A percentile compares a stretch with the other conserved stretches of the same genome.
These are phyloP conservation scores for Rhizoctonia solani DNA, from an alignment of 1,284 basidiomycete genomes.

Conservation along the genomic window DNA sequence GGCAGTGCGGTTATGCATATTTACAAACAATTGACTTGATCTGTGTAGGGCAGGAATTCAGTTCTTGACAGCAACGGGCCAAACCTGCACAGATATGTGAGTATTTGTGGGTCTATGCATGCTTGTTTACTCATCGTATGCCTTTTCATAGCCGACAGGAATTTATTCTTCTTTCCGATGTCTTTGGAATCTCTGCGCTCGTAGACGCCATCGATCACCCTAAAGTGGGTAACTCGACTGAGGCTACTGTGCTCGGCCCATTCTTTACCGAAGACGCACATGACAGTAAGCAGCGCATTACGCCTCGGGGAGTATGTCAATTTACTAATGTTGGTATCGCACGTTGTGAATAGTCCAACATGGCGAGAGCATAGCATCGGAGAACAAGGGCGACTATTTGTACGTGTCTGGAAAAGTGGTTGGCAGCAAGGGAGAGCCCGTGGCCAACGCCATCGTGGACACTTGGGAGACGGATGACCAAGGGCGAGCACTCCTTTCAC, in stretches of 20 bases:
- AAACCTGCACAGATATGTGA: slow-evolving; percentile 66
- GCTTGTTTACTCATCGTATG: not conserved
- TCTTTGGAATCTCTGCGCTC: slow-evolving; percentile 75
- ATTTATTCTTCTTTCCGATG: slow-evolving; percentile 81
- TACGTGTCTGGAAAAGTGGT: slow-evolving; percentile 74
- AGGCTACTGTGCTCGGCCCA: slow-evolving; percentile 79
- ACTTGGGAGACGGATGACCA: slow-evolving; percentile 86
- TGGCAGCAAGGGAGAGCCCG: slow-evolving; percentile 67
- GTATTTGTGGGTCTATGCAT: slow-evolving; percentile 3
- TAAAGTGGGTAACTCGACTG: slow-evolving; percentile 65
- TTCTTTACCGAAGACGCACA: slow-evolving; percentile 83
- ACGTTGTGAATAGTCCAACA: slow-evolving; percentile 51
- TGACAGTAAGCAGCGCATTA: slow-evolving; percentile 61
- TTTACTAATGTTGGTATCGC: not conserved
- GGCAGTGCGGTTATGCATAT: not conserved
- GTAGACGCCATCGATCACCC: slow-evolving; percentile 81
- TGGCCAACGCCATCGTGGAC: slow-evolving; percentile 69
- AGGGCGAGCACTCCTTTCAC: not conserved
- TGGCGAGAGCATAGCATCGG: slow-evolving; percentile 72
- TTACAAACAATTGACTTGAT: not conserved
- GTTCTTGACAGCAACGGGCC: slow-evolving; percentile 74
- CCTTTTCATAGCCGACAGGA: slow-evolving; percentile 64
- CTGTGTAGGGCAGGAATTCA: slow-evolving; percentile 57
- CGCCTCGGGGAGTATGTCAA: too few relatives aligned
- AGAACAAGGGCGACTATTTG: slow-evolving; percentile 82